These are phyloP conservation scores for Quercus aquifolioides DNA, from an alignment of 306 rosid genomes.

Conservation along the genomic window DNA sequence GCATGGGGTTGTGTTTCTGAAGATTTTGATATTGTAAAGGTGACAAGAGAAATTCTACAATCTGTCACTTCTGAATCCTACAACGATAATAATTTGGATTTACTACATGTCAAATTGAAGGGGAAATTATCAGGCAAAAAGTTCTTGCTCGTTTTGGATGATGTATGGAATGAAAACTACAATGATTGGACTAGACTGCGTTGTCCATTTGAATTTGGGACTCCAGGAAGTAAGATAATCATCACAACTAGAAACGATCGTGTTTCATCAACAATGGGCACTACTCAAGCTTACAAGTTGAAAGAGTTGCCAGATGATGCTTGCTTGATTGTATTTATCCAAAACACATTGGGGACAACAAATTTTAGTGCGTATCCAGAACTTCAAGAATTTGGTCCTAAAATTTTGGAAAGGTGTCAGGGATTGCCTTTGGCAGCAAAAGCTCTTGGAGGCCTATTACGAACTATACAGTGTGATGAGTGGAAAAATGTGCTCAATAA, in stretches of 20 bases:
- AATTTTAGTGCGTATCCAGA: background rate
- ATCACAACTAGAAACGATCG: background rate
- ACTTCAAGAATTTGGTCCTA: background rate
- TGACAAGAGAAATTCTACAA: background rate
- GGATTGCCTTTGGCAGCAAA: background rate
- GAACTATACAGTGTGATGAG: background rate
- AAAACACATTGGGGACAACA: background rate
- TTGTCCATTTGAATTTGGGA: background rate
- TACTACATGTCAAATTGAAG: background rate
- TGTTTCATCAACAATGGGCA: background rate
- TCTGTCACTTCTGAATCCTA: background rate
- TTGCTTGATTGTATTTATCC: background rate
- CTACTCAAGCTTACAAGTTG: background rate
- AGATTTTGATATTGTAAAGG: background rate
- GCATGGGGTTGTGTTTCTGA: background rate
- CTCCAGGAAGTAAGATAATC: background rate
- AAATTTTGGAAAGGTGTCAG: background rate
- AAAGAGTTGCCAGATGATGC: background rate
- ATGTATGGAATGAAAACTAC: background rate
- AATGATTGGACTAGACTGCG: background rate
- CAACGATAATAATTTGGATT: background rate
- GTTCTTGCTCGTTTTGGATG: background rate
- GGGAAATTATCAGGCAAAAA: background rate
- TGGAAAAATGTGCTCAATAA: background rate
- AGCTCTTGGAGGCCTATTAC: background rate